Evolutionary conservation across 257 asterid genomes (phyloP), one percentile per base, ranked within the genome.

Genomic region (Nicotiana benthamiana): DNA sequence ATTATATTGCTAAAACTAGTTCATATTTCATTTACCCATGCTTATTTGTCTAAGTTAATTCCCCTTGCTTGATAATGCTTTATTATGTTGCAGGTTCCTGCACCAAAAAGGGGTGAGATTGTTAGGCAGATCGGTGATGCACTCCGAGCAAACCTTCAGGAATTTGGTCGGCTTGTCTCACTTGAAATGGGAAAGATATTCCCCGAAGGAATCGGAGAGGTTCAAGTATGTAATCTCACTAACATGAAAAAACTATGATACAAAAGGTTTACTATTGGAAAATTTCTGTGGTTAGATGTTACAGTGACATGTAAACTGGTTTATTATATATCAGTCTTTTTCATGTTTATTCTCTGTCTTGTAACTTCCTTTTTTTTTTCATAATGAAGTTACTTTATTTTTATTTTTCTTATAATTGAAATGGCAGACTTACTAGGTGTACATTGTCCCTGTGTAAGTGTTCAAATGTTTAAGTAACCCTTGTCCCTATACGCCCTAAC

Each of bases 121-220:
- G 99, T 96, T 66, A 92, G 99, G 86, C 99, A 96, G 90, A 94
- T 96, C 72, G 99, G 99, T 83, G 99, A 96, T 84, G 97, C 99
- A 20, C 84, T 96, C 80, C 88, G 99, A 83, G 85, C 88, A 75
- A 92, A 96, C 82, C 97, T 96, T 59, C 90, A 90, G 76, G 88
- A 89, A 79, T 97, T 96, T 79, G 99, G 99, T 51, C 94, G 97
- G 80, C 97, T 96, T 80, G 93, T 96, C 81, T 96, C 99, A 24
- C 95, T 96, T 82, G 99, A 96, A 85, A 92, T 96, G 98, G 99
- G 99, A 79, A 96, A 96, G 86, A 96, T 94, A 83, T 91, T 96
- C 6, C 93, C 99, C 1, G 99, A 96, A 89, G 99, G 99, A 84
- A 89, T 96, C 9, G 99, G 99, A 86, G 99, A 94, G 87, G 97